phyloP scores from a whole-genome alignment of 2,329 filamentous ascomycete genomes.

The Diaporthe helianthi region DNA sequence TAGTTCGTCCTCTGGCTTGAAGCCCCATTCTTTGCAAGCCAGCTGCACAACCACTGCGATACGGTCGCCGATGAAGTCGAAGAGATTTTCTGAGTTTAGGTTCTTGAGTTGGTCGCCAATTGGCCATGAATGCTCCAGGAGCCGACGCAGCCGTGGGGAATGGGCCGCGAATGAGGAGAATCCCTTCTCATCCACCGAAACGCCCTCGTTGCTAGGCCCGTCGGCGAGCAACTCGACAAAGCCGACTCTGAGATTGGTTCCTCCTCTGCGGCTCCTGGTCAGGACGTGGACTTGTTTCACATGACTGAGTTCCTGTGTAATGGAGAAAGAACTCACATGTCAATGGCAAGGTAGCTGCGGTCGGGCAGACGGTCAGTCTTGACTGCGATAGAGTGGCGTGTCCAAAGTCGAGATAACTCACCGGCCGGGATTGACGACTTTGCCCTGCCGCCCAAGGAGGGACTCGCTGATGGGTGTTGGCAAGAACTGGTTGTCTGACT shows the following conservation, averaged over 20 bases:
- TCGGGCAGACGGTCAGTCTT: slow-evolving; percentile 29
- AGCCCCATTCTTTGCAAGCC: slow-evolving; percentile 53
- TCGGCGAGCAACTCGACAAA: slow-evolving; percentile 66
- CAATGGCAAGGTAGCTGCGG: slow-evolving; percentile 66
- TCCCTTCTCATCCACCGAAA: slow-evolving; percentile 10
- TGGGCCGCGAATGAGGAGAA: background rate
- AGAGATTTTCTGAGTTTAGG: slow-evolving; percentile 76
- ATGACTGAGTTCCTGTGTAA: slow-evolving; percentile 37
- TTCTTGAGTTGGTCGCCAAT: slow-evolving; percentile 77
- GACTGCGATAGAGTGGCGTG: background rate
- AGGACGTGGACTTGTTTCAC: slow-evolving; percentile 34
- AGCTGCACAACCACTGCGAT: slow-evolving; percentile 76
- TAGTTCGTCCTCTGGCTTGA: slow-evolving; percentile 55
- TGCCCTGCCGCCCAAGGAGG: slow-evolving; percentile 59
- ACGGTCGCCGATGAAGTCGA: slow-evolving; percentile 81
- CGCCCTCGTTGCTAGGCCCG: background rate
- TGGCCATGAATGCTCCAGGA: slow-evolving; percentile 75
- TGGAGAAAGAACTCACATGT: slow-evolving; percentile 61
- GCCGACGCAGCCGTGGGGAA: slow-evolving; percentile 54
- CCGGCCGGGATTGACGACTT: slow-evolving; percentile 52
- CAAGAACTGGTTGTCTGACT: slow-evolving; percentile 63
- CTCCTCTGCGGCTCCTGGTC: slow-evolving; percentile 56
- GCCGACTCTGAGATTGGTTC: slow-evolving; percentile 72
- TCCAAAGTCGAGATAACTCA: slow-evolving; percentile 45
- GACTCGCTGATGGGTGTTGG: slow-evolving; percentile 68